A percentile compares a stretch with the other conserved stretches of the same genome.
Conservation (phyloP, 257 asterid genomes). For the Lycium barbarum region DNA sequence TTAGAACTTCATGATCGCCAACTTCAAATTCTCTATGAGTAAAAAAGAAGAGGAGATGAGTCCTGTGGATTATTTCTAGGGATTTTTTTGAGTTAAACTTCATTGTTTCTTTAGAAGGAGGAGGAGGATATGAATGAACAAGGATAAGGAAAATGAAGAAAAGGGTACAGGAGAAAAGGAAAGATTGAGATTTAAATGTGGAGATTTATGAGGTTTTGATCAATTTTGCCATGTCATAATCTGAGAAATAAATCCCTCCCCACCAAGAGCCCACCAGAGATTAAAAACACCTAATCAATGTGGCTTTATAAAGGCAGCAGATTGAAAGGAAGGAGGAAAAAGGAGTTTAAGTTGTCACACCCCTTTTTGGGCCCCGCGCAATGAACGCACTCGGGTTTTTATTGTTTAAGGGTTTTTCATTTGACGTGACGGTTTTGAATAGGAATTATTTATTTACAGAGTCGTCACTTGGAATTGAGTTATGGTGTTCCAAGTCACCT, state of each 20-base stretch:
- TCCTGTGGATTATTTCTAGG: not conserved
- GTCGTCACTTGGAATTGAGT: no score
- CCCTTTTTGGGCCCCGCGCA: no score
- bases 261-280: slow-evolving; percentile 49
- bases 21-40: slow-evolving; percentile 50
- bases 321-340: no score
- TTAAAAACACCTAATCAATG: not conserved
- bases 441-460: no score
- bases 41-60: slow-evolving; percentile 9
- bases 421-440: no score
- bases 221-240: slow-evolving; percentile 36
- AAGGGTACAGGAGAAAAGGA: not conserved
- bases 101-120: not conserved
- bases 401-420: no score
- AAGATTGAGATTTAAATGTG: not conserved
- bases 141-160: not conserved
- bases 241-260: slow-evolving; percentile 46
- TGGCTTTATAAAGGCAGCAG: no score
- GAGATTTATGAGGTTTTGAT: slow-evolving; percentile 33
- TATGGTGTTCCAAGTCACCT: no score
- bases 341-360: not conserved
- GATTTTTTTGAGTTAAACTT: slow-evolving; percentile 15
- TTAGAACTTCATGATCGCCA: slow-evolving; percentile 75
- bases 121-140: not conserved
- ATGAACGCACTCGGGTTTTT: no score